Conservation (phyloP, 768 basidiomycete species). For the Leucocoprinus leucothites region DNA sequence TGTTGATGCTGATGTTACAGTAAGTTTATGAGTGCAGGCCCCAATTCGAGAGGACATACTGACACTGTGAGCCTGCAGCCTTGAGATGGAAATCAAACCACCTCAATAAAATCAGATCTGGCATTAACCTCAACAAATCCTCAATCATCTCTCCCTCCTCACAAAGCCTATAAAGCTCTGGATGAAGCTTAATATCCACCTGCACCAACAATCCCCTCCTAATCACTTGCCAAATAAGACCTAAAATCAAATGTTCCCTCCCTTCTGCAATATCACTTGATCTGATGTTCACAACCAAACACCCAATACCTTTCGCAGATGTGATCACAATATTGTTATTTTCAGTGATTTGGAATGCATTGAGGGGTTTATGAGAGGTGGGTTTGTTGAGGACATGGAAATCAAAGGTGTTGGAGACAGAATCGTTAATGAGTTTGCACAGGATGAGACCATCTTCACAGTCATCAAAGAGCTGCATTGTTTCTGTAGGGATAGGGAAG, state of each 20-base stretch:
- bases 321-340: conserved; percentile 99
- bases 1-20: conserved; percentile 88
- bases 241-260: conserved; percentile 93
- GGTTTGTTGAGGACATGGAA: conserved; percentile 96
- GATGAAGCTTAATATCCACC: conserved; percentile 92
- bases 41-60: conserved; percentile 37
- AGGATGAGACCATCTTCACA: conserved; percentile 93
- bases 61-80: conserved; percentile 86
- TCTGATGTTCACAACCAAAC: conserved; percentile 98
- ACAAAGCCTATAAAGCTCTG: conserved; percentile 92
- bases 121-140: conserved; percentile 88
- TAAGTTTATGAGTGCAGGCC: conserved; percentile 15
- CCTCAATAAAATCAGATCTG: conserved; percentile 92
- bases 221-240: conserved; percentile 99
- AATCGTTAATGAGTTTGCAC: conserved; percentile 98
- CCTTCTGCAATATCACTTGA: conserved; percentile 90
- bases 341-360: conserved; percentile 98
- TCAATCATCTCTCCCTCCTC: conserved; percentile 98
- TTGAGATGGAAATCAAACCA: conserved; percentile 99
- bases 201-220: conserved; percentile 90
- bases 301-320: too few species aligned
- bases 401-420: conserved; percentile 98
- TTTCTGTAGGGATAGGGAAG: conserved; percentile 92
- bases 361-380: conserved; percentile 73
- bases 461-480: conserved; percentile 99